Conservation (phyloP, 169 alveolate genomes). For the Plasmodium blacklocki region DNA sequence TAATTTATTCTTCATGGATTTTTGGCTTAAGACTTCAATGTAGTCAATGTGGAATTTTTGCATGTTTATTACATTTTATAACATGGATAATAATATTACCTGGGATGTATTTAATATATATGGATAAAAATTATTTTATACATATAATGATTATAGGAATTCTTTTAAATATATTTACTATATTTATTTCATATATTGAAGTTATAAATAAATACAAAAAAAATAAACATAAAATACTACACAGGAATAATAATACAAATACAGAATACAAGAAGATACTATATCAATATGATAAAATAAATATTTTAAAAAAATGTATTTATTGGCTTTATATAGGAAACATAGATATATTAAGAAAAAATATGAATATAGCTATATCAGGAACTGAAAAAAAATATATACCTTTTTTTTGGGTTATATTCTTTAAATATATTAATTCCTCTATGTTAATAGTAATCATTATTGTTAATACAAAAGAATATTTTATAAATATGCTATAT, state of each 20-base stretch:
- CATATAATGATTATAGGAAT: slow-evolving; percentile 17
- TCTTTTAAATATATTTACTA: slow-evolving; percentile 17
- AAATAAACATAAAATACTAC: not conserved
- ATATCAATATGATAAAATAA: not conserved
- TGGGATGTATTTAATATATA: slow-evolving; percentile 3
- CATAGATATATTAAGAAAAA: slow-evolving; percentile 49
- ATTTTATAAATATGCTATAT: slow-evolving; percentile 36
- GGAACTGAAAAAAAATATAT: slow-evolving; percentile 58
- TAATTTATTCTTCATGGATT: slow-evolving; percentile 64
- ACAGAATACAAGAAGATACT: not conserved
- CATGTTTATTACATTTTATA: slow-evolving; percentile 26
- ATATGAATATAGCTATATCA: slow-evolving; percentile 65
- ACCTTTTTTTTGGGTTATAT: slow-evolving; percentile 60
- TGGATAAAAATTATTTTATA: slow-evolving; percentile 7
- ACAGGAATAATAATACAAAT: not conserved
- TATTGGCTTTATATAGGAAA: slow-evolving; percentile 71
- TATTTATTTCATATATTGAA: slow-evolving; percentile 30
- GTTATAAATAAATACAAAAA: slow-evolving; percentile 14
- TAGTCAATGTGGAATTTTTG: slow-evolving; percentile 47
- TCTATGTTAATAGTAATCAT: slow-evolving; percentile 44
- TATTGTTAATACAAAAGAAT: slow-evolving; percentile 34
- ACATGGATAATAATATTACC: slow-evolving; percentile 62
- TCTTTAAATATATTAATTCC: slow-evolving; percentile 57
- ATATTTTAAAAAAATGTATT: slow-evolving; percentile 60
- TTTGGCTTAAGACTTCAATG: slow-evolving; percentile 56